Conservation (phyloP, 208 protist species). For the Leishmania amazonensis region DNA sequence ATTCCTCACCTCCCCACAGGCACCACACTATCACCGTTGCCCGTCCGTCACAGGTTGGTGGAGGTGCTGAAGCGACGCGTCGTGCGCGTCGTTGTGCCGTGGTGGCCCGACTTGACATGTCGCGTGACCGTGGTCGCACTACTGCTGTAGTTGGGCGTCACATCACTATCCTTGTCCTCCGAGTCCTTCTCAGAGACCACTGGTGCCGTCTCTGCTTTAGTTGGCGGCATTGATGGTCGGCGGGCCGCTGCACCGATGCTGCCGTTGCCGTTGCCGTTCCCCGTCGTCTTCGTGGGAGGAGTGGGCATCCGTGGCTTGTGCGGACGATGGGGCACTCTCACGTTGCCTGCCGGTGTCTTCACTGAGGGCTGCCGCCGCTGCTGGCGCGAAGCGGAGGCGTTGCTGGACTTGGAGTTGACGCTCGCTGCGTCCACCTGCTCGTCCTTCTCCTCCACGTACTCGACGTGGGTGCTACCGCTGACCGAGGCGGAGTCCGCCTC, state of each 20-base stretch:
- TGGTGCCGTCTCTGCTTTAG: not conserved
- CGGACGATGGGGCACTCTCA: not conserved
- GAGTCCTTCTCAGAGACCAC: not conserved
- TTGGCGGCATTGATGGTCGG: not conserved
- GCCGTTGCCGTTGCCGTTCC: not conserved
- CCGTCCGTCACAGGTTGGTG: not conserved
- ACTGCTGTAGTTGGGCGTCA: not conserved
- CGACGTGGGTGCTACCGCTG: not conserved
- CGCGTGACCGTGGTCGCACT: not conserved
- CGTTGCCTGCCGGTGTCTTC: not conserved
- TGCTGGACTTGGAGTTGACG: not conserved
- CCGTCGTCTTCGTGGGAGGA: not conserved
- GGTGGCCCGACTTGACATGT: not conserved
- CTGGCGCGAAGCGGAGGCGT: not conserved
- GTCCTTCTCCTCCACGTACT: not conserved
- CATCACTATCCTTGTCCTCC: not conserved
- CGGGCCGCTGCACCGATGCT: not conserved
- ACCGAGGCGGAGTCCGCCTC: conserved; percentile 7
- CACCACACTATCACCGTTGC: not conserved
- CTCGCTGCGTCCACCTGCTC: conserved; percentile 5
- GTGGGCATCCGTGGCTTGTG: conserved; percentile 11
- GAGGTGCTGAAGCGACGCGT: conserved; percentile 3
- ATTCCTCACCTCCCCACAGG: not conserved
- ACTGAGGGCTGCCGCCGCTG: not conserved
- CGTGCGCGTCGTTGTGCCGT: not conserved